Base-by-base conservation (phyloP, 306 rosid species). In the Urtica urens region DNA sequence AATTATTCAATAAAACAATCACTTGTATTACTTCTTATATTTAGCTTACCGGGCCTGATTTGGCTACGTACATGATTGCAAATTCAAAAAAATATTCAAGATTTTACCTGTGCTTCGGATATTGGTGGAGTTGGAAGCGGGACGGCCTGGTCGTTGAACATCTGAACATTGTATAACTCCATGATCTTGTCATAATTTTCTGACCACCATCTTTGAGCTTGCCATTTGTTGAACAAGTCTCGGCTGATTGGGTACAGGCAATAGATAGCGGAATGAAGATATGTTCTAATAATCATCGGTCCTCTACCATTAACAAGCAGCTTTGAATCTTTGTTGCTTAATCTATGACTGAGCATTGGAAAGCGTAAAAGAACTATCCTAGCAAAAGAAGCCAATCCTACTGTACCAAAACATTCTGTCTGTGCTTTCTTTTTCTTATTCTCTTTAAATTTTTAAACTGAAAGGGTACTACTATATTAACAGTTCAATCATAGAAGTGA, bases 131-230 rank as follows among this genome's bases (percentile, higher is more conserved):
- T 85, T 69, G 94, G 87, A 63, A 79, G 70, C 4, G 99, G 95
- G 53, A 86, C 93, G 20, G 77, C 78, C 65, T 87, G 73, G 20
- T 78, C 86, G 70, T 87, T 75, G 71, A 82, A 82, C 80, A 79
- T 78, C 50, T 87, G 96, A 67, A 87, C 96, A 70, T 87, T 87
- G 81, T 87, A 87, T 54, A 87, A 62, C 55, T 87, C 96, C 94
- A 87, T 77, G 59, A 87, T 80, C 77, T 79, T 87, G 82, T 87
- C 96, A 69, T 79, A 87, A 53, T 82, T 87, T 60, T 87, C 96
- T 4, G 82, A 63, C 96, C 96, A 87, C 96, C 96, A 87, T 56
- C 82, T 77, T 55, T 87, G 94, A 60, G 96, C 96, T 87, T 87
- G 94, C 87, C 92, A 87, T 75, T 82, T 87, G 62, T 87, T 82